Base-by-base conservation (phyloP, 768 basidiomycete species). In the Podaxis carcinomalis region DNA sequence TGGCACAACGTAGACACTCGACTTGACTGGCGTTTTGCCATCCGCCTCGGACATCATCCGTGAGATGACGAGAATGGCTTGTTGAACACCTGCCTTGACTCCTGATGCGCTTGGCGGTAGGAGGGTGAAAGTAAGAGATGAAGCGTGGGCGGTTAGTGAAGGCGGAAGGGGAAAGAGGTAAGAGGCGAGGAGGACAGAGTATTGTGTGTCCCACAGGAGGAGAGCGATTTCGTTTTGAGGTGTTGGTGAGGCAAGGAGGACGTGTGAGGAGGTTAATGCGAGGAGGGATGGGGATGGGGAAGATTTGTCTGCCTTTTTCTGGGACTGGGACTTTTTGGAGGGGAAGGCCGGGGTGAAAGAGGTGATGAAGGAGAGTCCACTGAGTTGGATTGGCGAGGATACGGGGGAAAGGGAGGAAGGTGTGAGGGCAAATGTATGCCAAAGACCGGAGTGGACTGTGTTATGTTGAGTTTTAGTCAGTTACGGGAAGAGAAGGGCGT, bases 131-230 rank as follows among this genome's bases (percentile, higher is more conserved):
- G 69, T 64, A n/a, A 70, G 64, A 37, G 64, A 35, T 14, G 68
- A 65, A 16, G 70, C 68, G 52, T 39, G 42, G 23, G 69, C 59
- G 0, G 74, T 65, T 14, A 83, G 61, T 21, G 77, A 67, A 1
- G 80, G 72, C 0, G 88, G 85, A 13, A 84, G 68, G 1, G 85
- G 69, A 44, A 88, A 72, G 6, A 72, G 68, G 40, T 85, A 79
- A 4, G 79, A 77, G 1, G 85, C 75, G n/a, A 90, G 75, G 23
- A 89, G 72, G 36, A 88, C 82, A 16, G 83, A 83, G 64, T 86
- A 90, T 62, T 84, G 84, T 21, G 89, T 73, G 63, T 90, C 88
- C 87, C 88, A 89, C 28, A 89, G 69, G 16, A 86, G 81, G 28
- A 89, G 70, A 14, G 75, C 73, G 55, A 89, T 75, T 60, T 83